Base-by-base conservation (phyloP, 345 rosid genomes). In the Ceriops zippeliana region DNA sequence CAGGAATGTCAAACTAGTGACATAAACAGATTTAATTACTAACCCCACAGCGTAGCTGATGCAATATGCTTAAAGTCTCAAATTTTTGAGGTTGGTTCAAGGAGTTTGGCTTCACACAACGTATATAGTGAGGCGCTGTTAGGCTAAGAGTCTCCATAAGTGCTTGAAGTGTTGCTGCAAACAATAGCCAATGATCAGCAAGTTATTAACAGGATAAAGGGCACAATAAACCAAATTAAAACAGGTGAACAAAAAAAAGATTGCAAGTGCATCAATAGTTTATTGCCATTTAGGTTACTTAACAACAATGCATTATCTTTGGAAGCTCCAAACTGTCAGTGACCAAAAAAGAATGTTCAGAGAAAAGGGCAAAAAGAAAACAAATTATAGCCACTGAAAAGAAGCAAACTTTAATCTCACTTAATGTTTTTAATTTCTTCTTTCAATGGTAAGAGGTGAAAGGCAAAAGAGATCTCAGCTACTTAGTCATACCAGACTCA, bases 81-180 rank as follows among this genome's bases (percentile, higher is more conserved):
- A 93, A 93, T 68, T 84, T 89, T 59, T 91, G 89, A 71, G 98
- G 97, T 66, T 78, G 85, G 79, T 93, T 91, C 63, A 85, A 78
- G 58, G 97, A 91, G 80, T 91, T 93, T 42, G 98, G 98, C 88
- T 93, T 93, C 83, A 93, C 97, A 79, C 98, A 93, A 31, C 97
- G 97, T 81, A 93, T 85, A 76, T 93, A 93, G 77, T 93, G 98
- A 80, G 98, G 98, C 80, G 91, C 96, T 4, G 98, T 93, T 62
- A 83, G 59, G 84, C 77, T 91, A 74, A 93, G 98, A 24, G 96
- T 93, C 82, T 93, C 97, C 98, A 91, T 89, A 58, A 93, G 96
- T 22, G 98, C 79, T 81, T 93, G 98, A 81, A 93, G 97, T 93
- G 98, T 91, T 91, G 98, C 98, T 93, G 69, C 52, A 28, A 63